Base-by-base conservation (phyloP, 2,329 filamentous ascomycete genomes). In the Penicillium sp. region DNA sequence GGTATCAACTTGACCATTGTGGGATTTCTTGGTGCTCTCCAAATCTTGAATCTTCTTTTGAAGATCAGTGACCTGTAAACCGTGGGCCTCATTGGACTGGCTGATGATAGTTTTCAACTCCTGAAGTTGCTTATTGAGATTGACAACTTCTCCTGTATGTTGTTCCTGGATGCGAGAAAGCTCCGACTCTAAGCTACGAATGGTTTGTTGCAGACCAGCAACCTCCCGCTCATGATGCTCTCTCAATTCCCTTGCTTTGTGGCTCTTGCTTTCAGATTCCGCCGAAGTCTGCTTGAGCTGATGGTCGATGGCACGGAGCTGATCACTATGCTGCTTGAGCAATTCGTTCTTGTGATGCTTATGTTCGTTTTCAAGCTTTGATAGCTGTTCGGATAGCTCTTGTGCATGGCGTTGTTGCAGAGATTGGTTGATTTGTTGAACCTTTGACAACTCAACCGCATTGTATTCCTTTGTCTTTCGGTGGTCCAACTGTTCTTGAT, bases 401-500 rank as follows among this genome's bases (percentile, higher is more conserved):
- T 85, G 82, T 52, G 89, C 86, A 67, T 94, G 89, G 35, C 86
- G 83, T 47, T 81, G 81, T 65, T 91, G 89, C 19, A 93, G 77
- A 8, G 83, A 83, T 49, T 93, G 88, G 55, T 91, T 90, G 63
- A 88, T 82, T 36, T 81, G 83, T 61, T 86, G 87, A 49, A 89
- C 80, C 39, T 84, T 77, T 59, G 75, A 73, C 42, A 87, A 65
- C 60, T 89, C 86, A 17, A 82, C 71, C 8, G 77, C 73, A 19
- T 76, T 78, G 2, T 79, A 79, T 57, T 89, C 86, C 61, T 87
- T 89, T 1, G 84, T 82, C 61, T 83, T 86, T 27, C 84, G 83
- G 71, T 90, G 88, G 60, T 92, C 88, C 7, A 86, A 84, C 67
- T 89, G 86, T 68, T 92, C 89, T 66, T 92, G 89, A 19, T 88